Conservation (phyloP, 352 stramenopile genomes). For the Phytopythium oedochilum region DNA sequence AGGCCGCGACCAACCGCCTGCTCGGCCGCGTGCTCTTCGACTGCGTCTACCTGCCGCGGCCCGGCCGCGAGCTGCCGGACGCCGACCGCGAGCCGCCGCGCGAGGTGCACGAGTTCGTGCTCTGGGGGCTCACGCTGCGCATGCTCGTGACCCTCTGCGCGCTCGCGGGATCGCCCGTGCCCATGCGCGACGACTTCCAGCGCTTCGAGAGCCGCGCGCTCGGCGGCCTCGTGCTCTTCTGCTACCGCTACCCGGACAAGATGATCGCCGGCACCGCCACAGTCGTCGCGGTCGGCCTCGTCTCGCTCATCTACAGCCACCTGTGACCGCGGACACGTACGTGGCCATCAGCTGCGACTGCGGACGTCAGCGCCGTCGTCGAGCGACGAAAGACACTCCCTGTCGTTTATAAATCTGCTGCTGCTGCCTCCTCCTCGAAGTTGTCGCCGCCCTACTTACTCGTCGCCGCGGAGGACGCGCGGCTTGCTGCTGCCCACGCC, state of each 20-base stretch:
- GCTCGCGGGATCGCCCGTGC: slow-evolving; percentile 31
- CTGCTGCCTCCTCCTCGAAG: too few relatives aligned
- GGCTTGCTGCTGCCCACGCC: slow-evolving; percentile 33
- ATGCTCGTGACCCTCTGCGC: slow-evolving; percentile 55
- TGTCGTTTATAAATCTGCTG: too few relatives aligned
- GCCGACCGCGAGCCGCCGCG: slow-evolving; percentile 33
- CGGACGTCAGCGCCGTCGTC: too few relatives aligned
- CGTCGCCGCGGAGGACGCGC: slow-evolving; percentile 9
- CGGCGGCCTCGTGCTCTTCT: slow-evolving; percentile 46
- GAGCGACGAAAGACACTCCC: neutral
- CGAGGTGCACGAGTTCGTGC: slow-evolving; percentile 62
- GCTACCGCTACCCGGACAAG: slow-evolving; percentile 46
- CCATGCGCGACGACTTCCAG: slow-evolving; percentile 43
- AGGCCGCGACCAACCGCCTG: slow-evolving; percentile 22
- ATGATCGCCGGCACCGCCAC: slow-evolving; percentile 37
- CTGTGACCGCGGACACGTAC: too few relatives aligned
- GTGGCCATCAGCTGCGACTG: too few relatives aligned
- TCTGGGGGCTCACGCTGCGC: slow-evolving; percentile 81
- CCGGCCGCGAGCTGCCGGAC: slow-evolving; percentile 27
- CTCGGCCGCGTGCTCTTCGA: slow-evolving; percentile 61
- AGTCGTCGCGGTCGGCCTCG: slow-evolving; percentile 35
- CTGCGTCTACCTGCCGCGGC: slow-evolving; percentile 74
- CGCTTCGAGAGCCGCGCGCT: slow-evolving; percentile 53
- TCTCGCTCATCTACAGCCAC: slow-evolving; percentile 32
- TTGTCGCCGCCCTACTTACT: neutral